Base-by-base conservation (phyloP, 768 basidiomycete genomes). In the Ramaria rubella region DNA sequence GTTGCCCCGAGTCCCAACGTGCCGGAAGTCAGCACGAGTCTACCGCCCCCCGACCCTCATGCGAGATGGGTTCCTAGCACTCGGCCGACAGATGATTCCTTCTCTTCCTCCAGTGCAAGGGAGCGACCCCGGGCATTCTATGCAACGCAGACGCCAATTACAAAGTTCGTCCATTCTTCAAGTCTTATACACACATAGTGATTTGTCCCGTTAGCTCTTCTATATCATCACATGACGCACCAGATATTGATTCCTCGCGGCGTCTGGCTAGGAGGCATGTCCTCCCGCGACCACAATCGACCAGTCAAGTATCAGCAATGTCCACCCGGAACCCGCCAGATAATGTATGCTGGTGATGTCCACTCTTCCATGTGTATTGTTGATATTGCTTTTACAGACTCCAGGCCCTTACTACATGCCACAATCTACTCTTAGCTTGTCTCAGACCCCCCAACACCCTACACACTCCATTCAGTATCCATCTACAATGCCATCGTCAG, bases 401-500 rank as follows among this genome's bases (percentile, higher is more conserved):
- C 23, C 46, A 30, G 46, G 46, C 14, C 49, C n/a, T n/a, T n/a
- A 51, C 6, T 31, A 51, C 19, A 51, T 33, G 29, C 33, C 49
- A 33, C 49, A 51, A 19, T 51, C 49, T 30, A n/a, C 29, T 11
- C 52, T 46, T 8, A 45, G 55, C 2, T 29, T 56, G 31, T 46
- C 53, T 29, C 33, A 51, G 29, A 36, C 69, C n/a, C n/a, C n/a
- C 24, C 80, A 73, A 58, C 72, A 75, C 40, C 61, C 70, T 46
- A 65, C n/a, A n/a, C n/a, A 78, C 51, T 63, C 78, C 1, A 85
- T 86, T 30, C 73, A 75, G 75, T 81, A 82, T 73, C 79, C 62
- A 57, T 49, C 24, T 79, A 33, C 68, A 72, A 66, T 74, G 79
- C 59, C 53, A 73, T n/a, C 72, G 12, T 48, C 46, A 9, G 46